phyloP scores from a whole-genome alignment of 2,329 filamentous ascomycete genomes.

The Neopestalotiopsis sp. region DNA sequence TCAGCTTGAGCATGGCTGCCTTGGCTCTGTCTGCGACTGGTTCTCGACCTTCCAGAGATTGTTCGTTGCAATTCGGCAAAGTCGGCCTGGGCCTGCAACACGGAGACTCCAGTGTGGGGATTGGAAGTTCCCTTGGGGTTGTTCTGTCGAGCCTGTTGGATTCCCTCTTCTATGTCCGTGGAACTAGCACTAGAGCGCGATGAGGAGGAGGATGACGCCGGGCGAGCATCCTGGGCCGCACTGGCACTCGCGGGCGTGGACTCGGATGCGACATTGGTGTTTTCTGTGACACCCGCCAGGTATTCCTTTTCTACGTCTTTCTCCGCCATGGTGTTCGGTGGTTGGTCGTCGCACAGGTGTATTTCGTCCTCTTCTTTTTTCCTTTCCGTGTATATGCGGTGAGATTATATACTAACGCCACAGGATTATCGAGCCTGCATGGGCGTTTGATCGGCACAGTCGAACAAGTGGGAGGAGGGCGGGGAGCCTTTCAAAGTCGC shows the following conservation, averaged over 20 bases:
- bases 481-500: background rate
- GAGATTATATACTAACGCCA: background rate
- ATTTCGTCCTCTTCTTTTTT: background rate
- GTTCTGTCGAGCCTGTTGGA: slow-evolving; percentile 45
- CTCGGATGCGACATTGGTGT: slow-evolving; percentile 16
- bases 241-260: slow-evolving; percentile 8
- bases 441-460: background rate
- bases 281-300: slow-evolving; percentile 1
- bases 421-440: slow-evolving; percentile 1
- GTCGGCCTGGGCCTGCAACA: slow-evolving; percentile 71
- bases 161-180: slow-evolving; percentile 41
- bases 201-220: background rate
- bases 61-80: slow-evolving; percentile 71
- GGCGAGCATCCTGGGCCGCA: background rate
- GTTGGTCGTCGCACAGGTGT: background rate
- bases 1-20: slow-evolving; percentile 42
- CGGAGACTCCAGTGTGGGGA: slow-evolving; percentile 59
- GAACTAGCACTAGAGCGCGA: slow-evolving; percentile 28
- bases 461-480: background rate
- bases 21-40: slow-evolving; percentile 47
- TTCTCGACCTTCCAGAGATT: slow-evolving; percentile 61
- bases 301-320: slow-evolving; percentile 19
- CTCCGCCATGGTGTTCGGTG: slow-evolving; percentile 11
- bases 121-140: slow-evolving; percentile 54
- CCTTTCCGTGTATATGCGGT: background rate